These are phyloP conservation scores for Dalbergia oliveri DNA, from an alignment of 306 rosid species.

Conservation along the genomic window DNA sequence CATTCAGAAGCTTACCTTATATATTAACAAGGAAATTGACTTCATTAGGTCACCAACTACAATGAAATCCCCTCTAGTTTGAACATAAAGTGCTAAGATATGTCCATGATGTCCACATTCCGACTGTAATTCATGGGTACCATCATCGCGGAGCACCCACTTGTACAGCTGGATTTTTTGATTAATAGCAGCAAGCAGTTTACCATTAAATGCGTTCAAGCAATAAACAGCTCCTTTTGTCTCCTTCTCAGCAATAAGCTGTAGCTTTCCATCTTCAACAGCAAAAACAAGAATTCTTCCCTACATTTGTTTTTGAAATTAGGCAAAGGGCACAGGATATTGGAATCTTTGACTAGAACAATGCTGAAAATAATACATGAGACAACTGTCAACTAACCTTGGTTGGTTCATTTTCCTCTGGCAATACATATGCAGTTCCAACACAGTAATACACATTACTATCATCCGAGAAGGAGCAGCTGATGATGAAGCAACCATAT, in stretches of 20 bases:
- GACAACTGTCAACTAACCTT: conserved; percentile 59
- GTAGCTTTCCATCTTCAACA: conserved; percentile 98
- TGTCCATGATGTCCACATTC: conserved; percentile 99
- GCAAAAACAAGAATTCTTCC: conserved; percentile 93
- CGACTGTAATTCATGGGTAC: conserved; percentile 91
- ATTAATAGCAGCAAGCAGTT: conserved; percentile 95
- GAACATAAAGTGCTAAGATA: conserved; percentile 95
- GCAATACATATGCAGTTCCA: conserved; percentile 94
- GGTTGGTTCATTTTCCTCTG: conserved; percentile 97
- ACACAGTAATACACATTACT: conserved; percentile 90
- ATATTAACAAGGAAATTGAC: conserved; percentile 88
- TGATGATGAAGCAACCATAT: conserved; percentile 87
- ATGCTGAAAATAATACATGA: conserved; percentile 16
- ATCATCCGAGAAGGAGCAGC: conserved; percentile 99
- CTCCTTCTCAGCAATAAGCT: conserved; percentile 95
- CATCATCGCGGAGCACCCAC: conserved; percentile 98
- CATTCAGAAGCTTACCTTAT: conserved; percentile 71
- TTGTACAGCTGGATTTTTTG: conserved; percentile 98
- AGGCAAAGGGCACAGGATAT: conserved; percentile 33
- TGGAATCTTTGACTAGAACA: conserved; percentile 32
- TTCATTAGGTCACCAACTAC: conserved; percentile 99
- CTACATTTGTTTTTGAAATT: conserved; percentile 49
- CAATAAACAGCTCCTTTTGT: conserved; percentile 97
- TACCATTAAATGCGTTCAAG: conserved; percentile 93
- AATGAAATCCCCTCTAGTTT: conserved; percentile 97